Conservation (phyloP, 257 asterid genomes). For the Cinchona pubescens region DNA sequence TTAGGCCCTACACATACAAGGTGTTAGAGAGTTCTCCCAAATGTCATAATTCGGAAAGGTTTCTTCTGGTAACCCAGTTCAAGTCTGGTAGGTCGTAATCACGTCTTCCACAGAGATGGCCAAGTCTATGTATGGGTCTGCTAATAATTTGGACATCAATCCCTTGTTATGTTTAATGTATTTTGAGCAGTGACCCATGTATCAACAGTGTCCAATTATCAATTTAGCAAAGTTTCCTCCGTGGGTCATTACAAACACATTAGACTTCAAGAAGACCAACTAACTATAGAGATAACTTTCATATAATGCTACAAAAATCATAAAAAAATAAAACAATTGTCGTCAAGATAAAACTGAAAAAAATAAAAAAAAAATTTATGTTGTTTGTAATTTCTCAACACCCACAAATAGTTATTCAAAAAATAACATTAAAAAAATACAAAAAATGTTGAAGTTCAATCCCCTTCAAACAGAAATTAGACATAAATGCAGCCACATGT, state of each 20-base stretch:
- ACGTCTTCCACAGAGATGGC: slow-evolving; percentile 91
- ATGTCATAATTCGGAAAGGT: slow-evolving; percentile 97
- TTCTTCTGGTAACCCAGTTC: slow-evolving; percentile 91
- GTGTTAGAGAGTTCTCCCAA: slow-evolving; percentile 96
- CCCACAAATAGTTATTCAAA: no score
- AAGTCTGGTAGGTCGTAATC: slow-evolving; percentile 76
- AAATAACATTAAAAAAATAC: no score
- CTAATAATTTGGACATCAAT: slow-evolving; percentile 90
- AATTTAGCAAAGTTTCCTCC: slow-evolving; percentile 97
- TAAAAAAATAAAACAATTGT: no score
- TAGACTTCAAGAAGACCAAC: slow-evolving; percentile 92
- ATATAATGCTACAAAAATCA: no score
- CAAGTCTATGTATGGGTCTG: slow-evolving; percentile 99
- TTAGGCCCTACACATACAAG: slow-evolving; percentile 97
- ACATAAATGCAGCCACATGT: no score
- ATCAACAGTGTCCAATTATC: slow-evolving; percentile 78
- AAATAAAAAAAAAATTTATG: no score
- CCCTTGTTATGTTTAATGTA: slow-evolving; percentile 98
- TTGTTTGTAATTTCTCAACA: no score
- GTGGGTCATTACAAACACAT: slow-evolving; percentile 97
- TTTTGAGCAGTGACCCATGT: slow-evolving; percentile 84
- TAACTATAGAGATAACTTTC: no score
- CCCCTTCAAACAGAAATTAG: no score
- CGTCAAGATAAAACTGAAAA: no score
- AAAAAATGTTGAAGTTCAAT: no score